A percentile compares a stretch with the other conserved stretches of the same genome.
phyloP scores from a whole-genome alignment of 2,329 filamentous ascomycete species.

The Teratosphaeria viscida region DNA sequence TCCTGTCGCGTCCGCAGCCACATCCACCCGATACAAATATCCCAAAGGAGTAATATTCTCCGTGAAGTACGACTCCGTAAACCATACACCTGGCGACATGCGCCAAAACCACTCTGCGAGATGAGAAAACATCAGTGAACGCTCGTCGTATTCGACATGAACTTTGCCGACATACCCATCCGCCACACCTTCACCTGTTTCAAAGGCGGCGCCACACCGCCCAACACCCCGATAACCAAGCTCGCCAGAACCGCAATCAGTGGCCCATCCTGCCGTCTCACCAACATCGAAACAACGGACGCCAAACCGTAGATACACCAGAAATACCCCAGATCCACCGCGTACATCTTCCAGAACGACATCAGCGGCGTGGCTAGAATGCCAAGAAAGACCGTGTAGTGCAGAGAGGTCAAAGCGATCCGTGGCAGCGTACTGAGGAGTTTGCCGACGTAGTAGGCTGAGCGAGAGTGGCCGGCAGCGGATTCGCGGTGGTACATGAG shows the following conservation, averaged over 20 bases:
- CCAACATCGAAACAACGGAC: constrained; percentile 43
- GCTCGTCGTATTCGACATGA: constrained; percentile 12
- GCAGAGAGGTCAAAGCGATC: constrained; percentile 42
- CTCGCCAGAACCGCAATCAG: constrained; percentile 45
- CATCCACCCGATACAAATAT: constrained; percentile 43
- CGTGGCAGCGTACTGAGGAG: constrained; percentile 42
- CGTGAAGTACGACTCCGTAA: constrained; percentile 47
- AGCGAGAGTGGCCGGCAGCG: constrained; percentile 45
- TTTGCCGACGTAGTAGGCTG: constrained; percentile 49
- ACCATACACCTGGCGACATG: constrained; percentile 44
- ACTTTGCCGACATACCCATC: constrained; percentile 24
- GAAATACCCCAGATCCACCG: constrained; percentile 46
- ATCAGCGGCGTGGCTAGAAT: constrained; percentile 43
- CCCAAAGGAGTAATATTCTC: constrained; percentile 40
- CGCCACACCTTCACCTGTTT: constrained; percentile 42
- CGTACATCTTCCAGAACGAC: constrained; percentile 39
- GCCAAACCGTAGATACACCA: constrained; percentile 50
- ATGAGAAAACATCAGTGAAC: neutral
- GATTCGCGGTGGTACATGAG: constrained; percentile 46
- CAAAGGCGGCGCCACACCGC: constrained; percentile 43
- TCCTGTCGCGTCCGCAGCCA: constrained; percentile 35
- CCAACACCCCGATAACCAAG: constrained; percentile 45
- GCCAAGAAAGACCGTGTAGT: constrained; percentile 44
- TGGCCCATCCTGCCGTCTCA: constrained; percentile 46
- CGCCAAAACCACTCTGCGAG: constrained; percentile 40